Evolutionary conservation across 345 rosid genomes (phyloP).

Genomic region (Gossypium arboreum): DNA sequence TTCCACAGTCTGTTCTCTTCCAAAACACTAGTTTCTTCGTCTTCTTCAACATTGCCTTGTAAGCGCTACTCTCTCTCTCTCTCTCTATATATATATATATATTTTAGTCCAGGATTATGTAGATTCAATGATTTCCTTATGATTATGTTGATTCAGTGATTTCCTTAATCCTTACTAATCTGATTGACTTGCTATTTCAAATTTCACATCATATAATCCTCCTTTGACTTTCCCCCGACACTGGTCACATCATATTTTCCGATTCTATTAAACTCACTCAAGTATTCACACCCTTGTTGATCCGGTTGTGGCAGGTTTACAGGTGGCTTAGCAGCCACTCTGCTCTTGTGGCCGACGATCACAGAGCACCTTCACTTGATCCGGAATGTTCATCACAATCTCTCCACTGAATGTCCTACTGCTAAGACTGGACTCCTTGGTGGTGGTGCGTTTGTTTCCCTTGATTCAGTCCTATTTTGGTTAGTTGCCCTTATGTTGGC

Average conservation of each 20-base stretch:
- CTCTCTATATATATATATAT: background rate
- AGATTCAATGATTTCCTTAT: background rate
- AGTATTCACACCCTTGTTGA: background rate
- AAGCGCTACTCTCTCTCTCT: conserved; percentile 24
- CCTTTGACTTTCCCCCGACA: background rate
- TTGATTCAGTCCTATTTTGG: conserved; percentile 84
- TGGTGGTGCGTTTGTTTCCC: conserved; percentile 83
- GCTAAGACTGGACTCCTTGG: conserved; percentile 87
- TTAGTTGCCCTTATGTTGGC: conserved; percentile 73
- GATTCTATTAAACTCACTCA: no score
- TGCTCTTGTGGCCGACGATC: conserved; percentile 77
- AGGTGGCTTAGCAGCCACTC: conserved; percentile 51
- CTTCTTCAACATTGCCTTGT: conserved; percentile 81
- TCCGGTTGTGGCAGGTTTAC: conserved; percentile 38
- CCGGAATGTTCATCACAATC: conserved; percentile 53
- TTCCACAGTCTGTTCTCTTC: conserved; percentile 63
- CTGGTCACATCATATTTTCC: no score
- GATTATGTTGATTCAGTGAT: no score
- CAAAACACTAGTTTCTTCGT: conserved; percentile 50
- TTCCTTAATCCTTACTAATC: no score
- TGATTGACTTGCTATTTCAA: no score
- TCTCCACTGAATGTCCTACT: conserved; percentile 55
- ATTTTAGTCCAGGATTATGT: background rate
- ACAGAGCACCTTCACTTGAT: conserved; percentile 69
- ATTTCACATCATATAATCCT: background rate